A percentile compares a stretch with the other conserved stretches of the same genome.
These are phyloP conservation scores for Arthroderma sp. DNA, from an alignment of 2,329 filamentous ascomycete species.

Conservation along the genomic window DNA sequence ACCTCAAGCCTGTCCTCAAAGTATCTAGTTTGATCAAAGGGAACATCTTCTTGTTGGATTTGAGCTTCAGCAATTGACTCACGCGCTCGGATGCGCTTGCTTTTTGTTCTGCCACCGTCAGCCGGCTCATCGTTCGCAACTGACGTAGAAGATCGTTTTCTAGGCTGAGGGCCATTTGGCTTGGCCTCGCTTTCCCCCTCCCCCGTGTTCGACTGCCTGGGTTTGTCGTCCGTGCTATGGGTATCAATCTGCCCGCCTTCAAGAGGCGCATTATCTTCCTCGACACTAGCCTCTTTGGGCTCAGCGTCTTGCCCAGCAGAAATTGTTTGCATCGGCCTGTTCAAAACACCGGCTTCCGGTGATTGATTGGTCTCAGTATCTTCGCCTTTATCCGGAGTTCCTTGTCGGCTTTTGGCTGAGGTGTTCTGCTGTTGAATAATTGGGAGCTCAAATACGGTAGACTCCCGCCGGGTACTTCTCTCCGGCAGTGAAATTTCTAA, in stretches of 20 bases:
- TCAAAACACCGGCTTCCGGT: too few species aligned
- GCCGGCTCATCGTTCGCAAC: constrained; percentile 44
- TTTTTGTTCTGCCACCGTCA: constrained; percentile 45
- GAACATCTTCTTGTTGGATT: constrained; percentile 32
- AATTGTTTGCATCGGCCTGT: too few species aligned
- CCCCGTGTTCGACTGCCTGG: constrained; percentile 13
- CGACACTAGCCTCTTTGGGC: too few species aligned
- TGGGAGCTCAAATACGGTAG: constrained; percentile 5
- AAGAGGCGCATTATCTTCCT: too few species aligned
- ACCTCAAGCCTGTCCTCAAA: constrained; percentile 42
- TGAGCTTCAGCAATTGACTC: constrained; percentile 40
- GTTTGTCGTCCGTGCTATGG: background rate
- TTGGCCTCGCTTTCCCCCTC: constrained; percentile 22
- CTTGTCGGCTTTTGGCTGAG: background rate
- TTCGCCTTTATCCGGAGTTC: constrained; percentile 6
- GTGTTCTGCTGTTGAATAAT: constrained; percentile 2
- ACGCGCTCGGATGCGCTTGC: constrained; percentile 47
- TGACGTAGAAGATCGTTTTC: constrained; percentile 49
- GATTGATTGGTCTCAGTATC: too few species aligned
- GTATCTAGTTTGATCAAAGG: constrained; percentile 39
- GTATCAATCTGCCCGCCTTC: too few species aligned
- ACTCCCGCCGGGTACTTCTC: background rate
- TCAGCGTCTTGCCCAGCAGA: too few species aligned
- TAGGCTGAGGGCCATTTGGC: constrained; percentile 17
- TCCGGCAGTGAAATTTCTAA: constrained; percentile 31